Percentiles rank a stretch among this genome's conserved stretches.
These are phyloP conservation scores for Erythrophleum ivorense DNA, from an alignment of 331 rosid species.

Conservation along the genomic window DNA sequence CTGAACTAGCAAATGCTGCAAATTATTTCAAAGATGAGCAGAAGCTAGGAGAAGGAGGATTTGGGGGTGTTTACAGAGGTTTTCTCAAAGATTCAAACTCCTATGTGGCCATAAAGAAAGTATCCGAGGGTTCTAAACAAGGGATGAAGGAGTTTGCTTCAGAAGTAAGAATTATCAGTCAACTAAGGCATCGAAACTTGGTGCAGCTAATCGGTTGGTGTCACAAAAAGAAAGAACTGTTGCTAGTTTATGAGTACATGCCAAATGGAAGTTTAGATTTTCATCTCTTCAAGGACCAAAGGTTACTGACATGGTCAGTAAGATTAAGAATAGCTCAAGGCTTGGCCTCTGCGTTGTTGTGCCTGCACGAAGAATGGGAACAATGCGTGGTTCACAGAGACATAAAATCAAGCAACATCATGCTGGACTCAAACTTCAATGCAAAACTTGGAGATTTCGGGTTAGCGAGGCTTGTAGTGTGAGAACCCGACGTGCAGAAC, in stretches of 20 bases:
- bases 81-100: constrained; percentile 38
- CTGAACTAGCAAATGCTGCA: constrained; percentile 47
- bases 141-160: constrained; percentile 59
- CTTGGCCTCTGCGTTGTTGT: constrained; percentile 53
- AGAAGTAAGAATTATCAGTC: constrained; percentile 52
- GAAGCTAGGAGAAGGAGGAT: constrained; percentile 67
- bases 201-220: constrained; percentile 64
- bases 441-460: constrained; percentile 61
- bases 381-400: constrained; percentile 54
- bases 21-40: constrained; percentile 42
- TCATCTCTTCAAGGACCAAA: constrained; percentile 48
- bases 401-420: constrained; percentile 53
- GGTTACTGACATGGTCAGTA: constrained; percentile 37
- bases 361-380: constrained; percentile 56
- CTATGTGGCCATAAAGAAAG: constrained; percentile 51
- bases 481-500: no score
- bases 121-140: constrained; percentile 47
- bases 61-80: constrained; percentile 59
- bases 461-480: constrained; percentile 54
- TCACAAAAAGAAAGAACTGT: constrained; percentile 42
- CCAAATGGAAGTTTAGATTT: constrained; percentile 56
- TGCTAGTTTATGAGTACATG: constrained; percentile 61
- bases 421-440: constrained; percentile 54
- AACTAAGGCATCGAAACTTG: constrained; percentile 52
- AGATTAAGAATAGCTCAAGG: constrained; percentile 51